Percentiles rank a stretch among this genome's conserved stretches.
Evolutionary conservation across 805 yeast genomes (phyloP).

Genomic region (Metschnikowia rubicola): DNA sequence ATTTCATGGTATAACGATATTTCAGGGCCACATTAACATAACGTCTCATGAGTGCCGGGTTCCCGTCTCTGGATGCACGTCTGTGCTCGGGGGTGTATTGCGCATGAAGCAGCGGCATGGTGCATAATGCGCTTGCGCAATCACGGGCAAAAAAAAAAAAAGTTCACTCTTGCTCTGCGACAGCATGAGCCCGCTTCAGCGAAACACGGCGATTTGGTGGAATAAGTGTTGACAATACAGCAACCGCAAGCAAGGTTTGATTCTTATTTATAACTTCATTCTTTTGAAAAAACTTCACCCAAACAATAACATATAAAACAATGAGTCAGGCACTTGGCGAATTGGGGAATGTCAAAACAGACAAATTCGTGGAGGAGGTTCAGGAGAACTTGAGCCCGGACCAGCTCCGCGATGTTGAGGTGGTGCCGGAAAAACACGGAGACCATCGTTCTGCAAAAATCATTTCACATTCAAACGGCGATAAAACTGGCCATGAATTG

Average conservation of each 20-base stretch:
- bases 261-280: too few species aligned
- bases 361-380: conserved; percentile 4
- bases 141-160: neutral
- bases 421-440: conserved; percentile 6
- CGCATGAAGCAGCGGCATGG: conserved; percentile 5
- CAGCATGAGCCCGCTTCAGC: neutral
- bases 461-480: conserved; percentile 6
- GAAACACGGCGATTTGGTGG: neutral
- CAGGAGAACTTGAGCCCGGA: conserved; percentile 8
- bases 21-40: neutral
- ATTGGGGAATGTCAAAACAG: conserved; percentile 14
- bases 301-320: too few species aligned
- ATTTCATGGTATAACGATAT: neutral
- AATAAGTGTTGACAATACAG: neutral
- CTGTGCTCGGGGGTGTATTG: neutral
- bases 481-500: conserved; percentile 5
- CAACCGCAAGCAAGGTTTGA: too few species aligned
- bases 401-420: conserved; percentile 8
- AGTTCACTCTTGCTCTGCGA: neutral
- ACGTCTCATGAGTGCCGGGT: neutral
- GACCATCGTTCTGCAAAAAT: neutral
- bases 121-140: conserved; percentile 3
- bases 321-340: conserved; percentile 15
- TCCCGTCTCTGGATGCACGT: conserved; percentile 3
- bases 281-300: too few species aligned